These are phyloP conservation scores for Calonectria montana DNA, from an alignment of 2,329 filamentous ascomycete genomes.

Conservation along the genomic window DNA sequence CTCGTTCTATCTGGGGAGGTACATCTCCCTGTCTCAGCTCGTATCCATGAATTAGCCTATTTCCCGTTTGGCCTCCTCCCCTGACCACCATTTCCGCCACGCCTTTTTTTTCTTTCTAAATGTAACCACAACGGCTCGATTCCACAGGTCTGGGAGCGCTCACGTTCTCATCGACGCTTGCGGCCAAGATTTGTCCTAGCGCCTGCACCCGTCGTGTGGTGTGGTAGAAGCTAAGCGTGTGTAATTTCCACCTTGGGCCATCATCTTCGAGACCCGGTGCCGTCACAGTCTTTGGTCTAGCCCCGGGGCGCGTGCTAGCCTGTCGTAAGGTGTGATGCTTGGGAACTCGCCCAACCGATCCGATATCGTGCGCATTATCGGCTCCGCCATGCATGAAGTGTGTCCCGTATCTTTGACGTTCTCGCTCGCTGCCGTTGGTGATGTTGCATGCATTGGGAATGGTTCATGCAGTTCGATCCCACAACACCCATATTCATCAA, in stretches of 20 bases:
- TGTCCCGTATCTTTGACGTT: neutral
- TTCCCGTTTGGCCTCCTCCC: neutral
- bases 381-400: neutral
- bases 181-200: conserved; percentile 4
- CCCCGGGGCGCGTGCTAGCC: neutral
- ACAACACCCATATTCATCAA: neutral
- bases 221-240: neutral
- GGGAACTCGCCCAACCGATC: neutral
- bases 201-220: conserved; percentile 6
- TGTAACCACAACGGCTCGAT: conserved; percentile 8
- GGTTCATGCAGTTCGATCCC: neutral
- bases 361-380: neutral
- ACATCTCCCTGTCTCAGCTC: conserved; percentile 5
- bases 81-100: neutral
- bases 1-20: neutral
- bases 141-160: neutral
- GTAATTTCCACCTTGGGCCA: conserved; percentile 42
- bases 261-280: conserved; percentile 26
- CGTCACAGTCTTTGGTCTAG: neutral
- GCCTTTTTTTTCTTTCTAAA: neutral
- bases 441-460: conserved; percentile 7
- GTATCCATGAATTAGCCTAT: conserved; percentile 6
- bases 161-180: conserved; percentile 9
- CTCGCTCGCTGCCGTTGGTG: conserved; percentile 1
- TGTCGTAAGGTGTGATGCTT: neutral